Percentiles rank a stretch among this genome's conserved stretches.
These are phyloP conservation scores for Fusarium sacchari DNA, from an alignment of 2,329 filamentous ascomycete genomes.

Conservation along the genomic window DNA sequence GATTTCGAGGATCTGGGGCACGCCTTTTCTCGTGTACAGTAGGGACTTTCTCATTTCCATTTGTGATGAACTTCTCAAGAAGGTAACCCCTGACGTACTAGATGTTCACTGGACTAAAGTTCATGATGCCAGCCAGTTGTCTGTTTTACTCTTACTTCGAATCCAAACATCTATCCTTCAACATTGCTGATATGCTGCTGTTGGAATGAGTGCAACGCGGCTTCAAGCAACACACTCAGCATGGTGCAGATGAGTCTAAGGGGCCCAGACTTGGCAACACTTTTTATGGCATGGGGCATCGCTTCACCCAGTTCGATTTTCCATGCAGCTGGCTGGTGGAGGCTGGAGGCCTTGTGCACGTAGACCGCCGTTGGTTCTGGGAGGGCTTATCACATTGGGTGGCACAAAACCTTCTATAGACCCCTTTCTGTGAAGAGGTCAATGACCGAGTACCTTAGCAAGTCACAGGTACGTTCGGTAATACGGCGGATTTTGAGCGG, in stretches of 20 bases:
- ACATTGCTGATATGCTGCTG: not conserved
- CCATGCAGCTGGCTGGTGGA: not conserved
- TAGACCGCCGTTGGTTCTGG: not conserved
- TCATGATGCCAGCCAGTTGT: not conserved
- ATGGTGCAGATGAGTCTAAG: not conserved
- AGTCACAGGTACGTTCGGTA: conserved; percentile 6
- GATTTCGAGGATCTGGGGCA: not conserved
- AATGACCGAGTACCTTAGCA: not conserved
- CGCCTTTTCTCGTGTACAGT: not conserved
- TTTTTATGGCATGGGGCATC: not conserved
- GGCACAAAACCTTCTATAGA: not conserved
- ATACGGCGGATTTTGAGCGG: not conserved
- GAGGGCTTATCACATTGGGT: not conserved
- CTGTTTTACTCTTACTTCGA: not conserved
- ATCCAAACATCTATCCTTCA: not conserved
- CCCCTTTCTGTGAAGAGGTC: conserved; percentile 4
- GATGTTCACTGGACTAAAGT: not conserved
- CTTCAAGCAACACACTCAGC: not conserved
- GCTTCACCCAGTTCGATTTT: not conserved
- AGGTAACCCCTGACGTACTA: not conserved
- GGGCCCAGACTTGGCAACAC: not conserved
- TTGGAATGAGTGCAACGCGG: not conserved
- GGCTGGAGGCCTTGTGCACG: not conserved
- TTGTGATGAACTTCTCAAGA: not conserved
- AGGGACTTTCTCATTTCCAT: not conserved